Base-by-base conservation (phyloP, 495 filamentous ascomycete species). In the Tricharina praecox region DNA sequence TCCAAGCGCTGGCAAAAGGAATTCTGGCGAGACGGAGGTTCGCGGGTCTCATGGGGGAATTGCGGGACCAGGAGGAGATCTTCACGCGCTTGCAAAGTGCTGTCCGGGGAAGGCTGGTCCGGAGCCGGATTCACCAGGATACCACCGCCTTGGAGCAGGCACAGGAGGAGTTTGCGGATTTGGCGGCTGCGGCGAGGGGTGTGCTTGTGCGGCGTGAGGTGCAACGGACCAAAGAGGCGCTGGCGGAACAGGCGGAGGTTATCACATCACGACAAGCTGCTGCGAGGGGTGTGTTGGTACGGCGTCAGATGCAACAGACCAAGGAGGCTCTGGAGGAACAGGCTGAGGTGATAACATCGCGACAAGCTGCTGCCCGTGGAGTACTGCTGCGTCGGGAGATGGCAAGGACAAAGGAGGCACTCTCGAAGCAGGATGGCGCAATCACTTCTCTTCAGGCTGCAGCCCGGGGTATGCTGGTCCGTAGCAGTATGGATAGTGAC, bases 311-410 rank as follows among this genome's bases (percentile, higher is more conserved):
- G 15, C 64, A 61, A 55, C 50, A 71, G 23, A 53, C 63, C 42
- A 44, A 64, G 23, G 61, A 67, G 33, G 59, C 59, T 36, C 25
- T 59, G 16, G 49, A 42, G 15, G 19, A 42, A 20, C 38, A 23
- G 32, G 50, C 54, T 39, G 23, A 32, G 46, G 32, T 53, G 38
- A 38, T 61, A 53, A 37, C 54, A 38, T 30, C 54, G 13, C 54
- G 66, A 24, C 75, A 78, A 51, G 68, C 72, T 20, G 69, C 68
- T n/a, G 63, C 68, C 50, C 66, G 72, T 25, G 75, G 72, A 32
- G 60, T 67, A 55, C 26, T 75, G 23, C 50, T 70, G 26, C 67
- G 73, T 36, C 57, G 54, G 25, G 54, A 50, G 8, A 64, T 68
- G 34, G 62, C 62, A 25, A 51, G 52, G 13, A 44, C 36, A 13